These are phyloP conservation scores for Ceratobasidium sp. DNA, from an alignment of 1,284 basidiomycete genomes.

Conservation along the genomic window DNA sequence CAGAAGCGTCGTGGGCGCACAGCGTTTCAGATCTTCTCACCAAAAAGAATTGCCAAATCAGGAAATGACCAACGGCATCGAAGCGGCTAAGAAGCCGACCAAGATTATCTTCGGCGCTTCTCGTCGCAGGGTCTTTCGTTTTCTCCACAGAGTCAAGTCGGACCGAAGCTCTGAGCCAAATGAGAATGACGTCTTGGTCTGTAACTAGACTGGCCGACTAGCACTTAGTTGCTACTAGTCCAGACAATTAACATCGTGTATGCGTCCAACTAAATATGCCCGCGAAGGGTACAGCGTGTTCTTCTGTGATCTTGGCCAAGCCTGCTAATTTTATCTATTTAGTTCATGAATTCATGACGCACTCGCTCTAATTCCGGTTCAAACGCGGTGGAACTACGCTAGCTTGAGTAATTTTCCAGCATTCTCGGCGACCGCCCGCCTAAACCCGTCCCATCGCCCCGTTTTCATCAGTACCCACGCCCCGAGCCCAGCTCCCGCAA, in stretches of 20 bases:
- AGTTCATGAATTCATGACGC: background rate
- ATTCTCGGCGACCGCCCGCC: constrained; percentile 4
- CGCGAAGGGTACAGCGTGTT: too few species aligned
- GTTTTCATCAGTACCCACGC: constrained; percentile 11
- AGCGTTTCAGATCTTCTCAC: background rate
- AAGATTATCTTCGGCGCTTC: constrained; percentile 23
- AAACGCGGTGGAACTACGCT: background rate
- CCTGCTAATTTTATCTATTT: background rate
- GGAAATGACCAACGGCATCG: background rate
- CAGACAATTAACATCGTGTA: background rate
- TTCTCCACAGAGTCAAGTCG: constrained; percentile 9
- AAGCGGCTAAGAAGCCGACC: background rate
- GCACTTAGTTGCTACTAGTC: background rate
- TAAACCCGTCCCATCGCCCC: constrained; percentile 8
- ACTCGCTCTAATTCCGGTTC: background rate
- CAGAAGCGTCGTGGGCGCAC: background rate
- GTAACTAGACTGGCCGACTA: too few species aligned
- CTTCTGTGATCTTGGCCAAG: too few species aligned
- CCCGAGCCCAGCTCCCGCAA: constrained; percentile 20
- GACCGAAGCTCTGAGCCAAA: background rate
- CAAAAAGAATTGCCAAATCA: background rate
- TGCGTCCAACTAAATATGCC: background rate
- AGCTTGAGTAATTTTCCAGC: constrained; percentile 4
- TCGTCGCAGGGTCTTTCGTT: constrained; percentile 9
- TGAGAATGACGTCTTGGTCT: background rate